Percentiles rank a stretch among this genome's conserved stretches.
phyloP scores from a whole-genome alignment of 345 rosid species.

The Citrus trifoliata region DNA sequence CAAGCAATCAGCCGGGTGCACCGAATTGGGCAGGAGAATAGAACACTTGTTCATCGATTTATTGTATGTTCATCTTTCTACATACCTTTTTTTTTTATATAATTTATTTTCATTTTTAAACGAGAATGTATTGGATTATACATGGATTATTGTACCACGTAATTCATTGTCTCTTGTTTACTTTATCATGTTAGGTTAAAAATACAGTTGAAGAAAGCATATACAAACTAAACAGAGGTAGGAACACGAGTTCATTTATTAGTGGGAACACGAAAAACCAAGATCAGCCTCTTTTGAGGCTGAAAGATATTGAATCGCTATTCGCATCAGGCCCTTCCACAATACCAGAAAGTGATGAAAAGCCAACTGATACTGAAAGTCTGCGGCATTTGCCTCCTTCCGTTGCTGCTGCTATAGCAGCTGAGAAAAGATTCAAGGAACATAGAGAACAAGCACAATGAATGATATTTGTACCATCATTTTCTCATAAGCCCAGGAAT shows the following conservation, averaged over 20 bases:
- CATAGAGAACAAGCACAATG: constrained; percentile 8
- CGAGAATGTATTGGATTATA: background rate
- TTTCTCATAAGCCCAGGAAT: background rate
- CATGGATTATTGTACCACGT: background rate
- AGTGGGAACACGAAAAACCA: constrained; percentile 88
- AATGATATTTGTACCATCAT: background rate
- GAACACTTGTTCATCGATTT: constrained; percentile 87
- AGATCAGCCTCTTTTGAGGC: constrained; percentile 75
- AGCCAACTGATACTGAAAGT: constrained; percentile 29
- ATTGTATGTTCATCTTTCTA: constrained; percentile 44
- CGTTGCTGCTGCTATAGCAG: constrained; percentile 83
- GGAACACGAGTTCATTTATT: constrained; percentile 52
- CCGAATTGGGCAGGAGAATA: constrained; percentile 79
- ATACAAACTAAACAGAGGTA: constrained; percentile 79
- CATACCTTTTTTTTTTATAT: background rate
- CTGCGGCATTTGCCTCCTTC: constrained; percentile 76
- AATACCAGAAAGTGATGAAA: constrained; percentile 35
- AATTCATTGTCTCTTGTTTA: constrained; percentile 9
- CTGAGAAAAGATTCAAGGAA: constrained; percentile 72
- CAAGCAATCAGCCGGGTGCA: constrained; percentile 96
- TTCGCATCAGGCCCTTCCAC: constrained; percentile 39
- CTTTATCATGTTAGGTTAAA: constrained; percentile 48
- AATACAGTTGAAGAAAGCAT: constrained; percentile 92
- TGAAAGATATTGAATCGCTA: constrained; percentile 76
- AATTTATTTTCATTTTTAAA: background rate